Evolutionary conservation across 2,329 filamentous ascomycete genomes (phyloP), one percentile per base, ranked within the genome.

Genomic region (Curvularia lunata): DNA sequence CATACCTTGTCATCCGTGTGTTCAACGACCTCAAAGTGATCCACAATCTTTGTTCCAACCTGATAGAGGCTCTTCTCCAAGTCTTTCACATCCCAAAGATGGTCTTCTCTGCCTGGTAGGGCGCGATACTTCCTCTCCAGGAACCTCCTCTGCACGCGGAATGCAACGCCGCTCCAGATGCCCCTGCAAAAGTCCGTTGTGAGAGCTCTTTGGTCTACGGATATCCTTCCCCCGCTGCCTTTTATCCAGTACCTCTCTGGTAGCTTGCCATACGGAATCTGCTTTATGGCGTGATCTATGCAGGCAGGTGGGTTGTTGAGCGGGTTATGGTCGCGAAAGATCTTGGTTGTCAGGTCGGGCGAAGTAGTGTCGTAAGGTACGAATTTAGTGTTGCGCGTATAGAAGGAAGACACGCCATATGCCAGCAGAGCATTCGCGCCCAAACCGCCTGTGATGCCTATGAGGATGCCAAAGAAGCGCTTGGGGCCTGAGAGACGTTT

Each of bases 11-110:
- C 69, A 10, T 63, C 56, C 9, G 62, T 62, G 49, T 75, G 70
- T 25, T 77, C 70, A 38, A 78, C 58, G n/a, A 78, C 76, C 68
- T 78, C 76, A 43, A 78, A 78, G 61, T 78, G 76, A 66, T 78
- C 76, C 27, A 69, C 72, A 62, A 78, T 76, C 34, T 62, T 67
- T 2, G 74, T 76, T 4, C 76, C 75, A 2, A 77, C 69, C 9
- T 54, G 27, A 58, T 78, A 78, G 18, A 68, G 69, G 19, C 65
- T 71, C 56, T 62, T 64, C 28, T 62, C 69, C 52, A 78, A 54
- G 46, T 77, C 65, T 51, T 69, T 67, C 52, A 71, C 68, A 41
- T 74, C 72, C 76, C 76, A 78, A 1, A 78, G 63, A 37, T 74
- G 61, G 1, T 59, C 59, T 32, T 75, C 69, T 46, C 75, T 46